phyloP scores from a whole-genome alignment of 2,329 filamentous ascomycete species.

The Zymoseptoria crescenta region DNA sequence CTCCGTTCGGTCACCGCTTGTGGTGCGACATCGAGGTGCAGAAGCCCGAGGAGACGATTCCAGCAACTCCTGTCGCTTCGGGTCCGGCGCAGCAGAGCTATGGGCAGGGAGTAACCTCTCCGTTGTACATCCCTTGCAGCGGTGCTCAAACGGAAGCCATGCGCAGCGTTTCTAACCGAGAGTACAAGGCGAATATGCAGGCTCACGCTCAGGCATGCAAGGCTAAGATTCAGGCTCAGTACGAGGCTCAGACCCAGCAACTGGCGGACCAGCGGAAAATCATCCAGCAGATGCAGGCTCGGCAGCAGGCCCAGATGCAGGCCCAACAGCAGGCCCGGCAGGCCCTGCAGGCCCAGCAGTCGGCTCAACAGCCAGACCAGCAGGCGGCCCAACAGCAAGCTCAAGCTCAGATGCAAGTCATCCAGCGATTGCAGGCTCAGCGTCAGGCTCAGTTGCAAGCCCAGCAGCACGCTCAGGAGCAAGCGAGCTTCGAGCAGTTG shows the following conservation, averaged over 20 bases:
- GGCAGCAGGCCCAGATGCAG: slow-evolving; percentile 7
- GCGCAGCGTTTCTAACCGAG: neutral
- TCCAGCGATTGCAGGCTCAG: slow-evolving; percentile 10
- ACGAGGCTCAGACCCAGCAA: too few species aligned
- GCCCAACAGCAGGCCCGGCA: slow-evolving; percentile 5
- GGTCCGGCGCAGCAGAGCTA: slow-evolving; percentile 4
- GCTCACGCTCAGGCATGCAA: too few species aligned
- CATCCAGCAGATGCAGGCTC: neutral
- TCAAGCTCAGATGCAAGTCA: neutral
- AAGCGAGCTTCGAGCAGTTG: slow-evolving; percentile 1
- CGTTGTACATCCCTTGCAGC: neutral
- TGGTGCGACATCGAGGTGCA: slow-evolving; percentile 85
- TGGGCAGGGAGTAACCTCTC: neutral
- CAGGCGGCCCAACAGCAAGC: slow-evolving; percentile 23
- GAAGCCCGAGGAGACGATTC: slow-evolving; percentile 13
- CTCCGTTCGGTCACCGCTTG: slow-evolving; percentile 82
- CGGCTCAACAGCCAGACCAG: slow-evolving; percentile 22
- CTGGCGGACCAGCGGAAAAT: too few species aligned
- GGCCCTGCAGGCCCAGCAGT: slow-evolving; percentile 28
- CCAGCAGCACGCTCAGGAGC: neutral
- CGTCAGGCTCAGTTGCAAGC: neutral
- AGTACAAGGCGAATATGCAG: neutral
- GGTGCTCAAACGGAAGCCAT: neutral
- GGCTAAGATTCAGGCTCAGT: too few species aligned
- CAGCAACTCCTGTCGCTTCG: slow-evolving; percentile 3